Evolutionary conservation across 345 rosid species (phyloP).

Genomic region (Citropsis articulata): DNA sequence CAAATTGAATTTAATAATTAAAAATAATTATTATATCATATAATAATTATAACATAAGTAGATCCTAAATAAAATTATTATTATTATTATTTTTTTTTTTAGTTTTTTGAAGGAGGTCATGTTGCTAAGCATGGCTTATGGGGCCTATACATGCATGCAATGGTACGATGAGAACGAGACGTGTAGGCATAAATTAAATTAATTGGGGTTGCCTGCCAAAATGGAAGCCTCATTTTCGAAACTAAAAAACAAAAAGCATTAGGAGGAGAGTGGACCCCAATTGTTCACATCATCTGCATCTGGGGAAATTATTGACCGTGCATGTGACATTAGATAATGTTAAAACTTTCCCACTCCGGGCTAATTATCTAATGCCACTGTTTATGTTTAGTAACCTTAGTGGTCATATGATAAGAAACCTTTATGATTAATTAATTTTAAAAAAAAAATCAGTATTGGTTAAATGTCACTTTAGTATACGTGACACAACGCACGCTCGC

Average conservation of each 20-base stretch:
- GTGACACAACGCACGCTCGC: not conserved
- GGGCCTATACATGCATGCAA: not conserved
- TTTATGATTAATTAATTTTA: not conserved
- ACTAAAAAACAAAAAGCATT: not conserved
- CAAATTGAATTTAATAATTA: too few relatives aligned
- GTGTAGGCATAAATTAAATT: not conserved
- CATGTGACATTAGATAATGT: conserved; percentile 11
- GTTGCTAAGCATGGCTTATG: too few relatives aligned
- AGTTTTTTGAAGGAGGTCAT: too few relatives aligned
- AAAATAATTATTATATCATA: too few relatives aligned
- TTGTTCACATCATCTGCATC: not conserved
- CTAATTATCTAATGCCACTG: not conserved
- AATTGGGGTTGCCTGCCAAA: not conserved
- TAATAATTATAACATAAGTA: too few relatives aligned
- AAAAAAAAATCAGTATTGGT: not conserved
- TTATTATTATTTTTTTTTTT: too few relatives aligned
- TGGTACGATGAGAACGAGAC: not conserved
- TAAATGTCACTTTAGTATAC: not conserved
- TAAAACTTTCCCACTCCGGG: not conserved
- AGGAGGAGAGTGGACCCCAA: not conserved
- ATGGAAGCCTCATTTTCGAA: not conserved
- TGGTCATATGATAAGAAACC: not conserved
- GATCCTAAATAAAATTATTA: too few relatives aligned
- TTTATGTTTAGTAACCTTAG: not conserved
- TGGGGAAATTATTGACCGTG: not conserved